Conservation (phyloP, 257 asterid species). For the Solanum verrucosum region DNA sequence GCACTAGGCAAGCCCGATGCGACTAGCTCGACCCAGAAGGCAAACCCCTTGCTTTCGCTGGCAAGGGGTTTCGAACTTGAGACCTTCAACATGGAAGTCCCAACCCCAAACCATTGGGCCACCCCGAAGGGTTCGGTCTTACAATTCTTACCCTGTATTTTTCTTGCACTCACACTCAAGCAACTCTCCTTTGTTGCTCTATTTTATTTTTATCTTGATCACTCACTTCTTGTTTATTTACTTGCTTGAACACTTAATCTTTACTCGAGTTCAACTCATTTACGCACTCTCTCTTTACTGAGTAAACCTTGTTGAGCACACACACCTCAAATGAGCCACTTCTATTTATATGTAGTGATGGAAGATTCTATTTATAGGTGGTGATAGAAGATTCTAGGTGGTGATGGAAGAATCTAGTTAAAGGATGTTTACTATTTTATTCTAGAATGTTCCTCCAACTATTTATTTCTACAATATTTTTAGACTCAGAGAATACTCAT, state of each 20-base stretch:
- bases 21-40: no score
- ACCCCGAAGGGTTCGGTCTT: no score
- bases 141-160: neutral
- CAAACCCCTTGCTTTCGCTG: no score
- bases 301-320: neutral
- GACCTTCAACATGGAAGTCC: no score
- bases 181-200: neutral
- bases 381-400: neutral
- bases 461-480: neutral
- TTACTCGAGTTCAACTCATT: neutral
- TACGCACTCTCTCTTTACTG: neutral
- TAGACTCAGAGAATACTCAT: neutral
- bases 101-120: no score
- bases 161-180: neutral
- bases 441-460: neutral
- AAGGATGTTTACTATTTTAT: neutral
- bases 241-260: neutral
- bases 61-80: no score
- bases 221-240: neutral
- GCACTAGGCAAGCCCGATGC: no score
- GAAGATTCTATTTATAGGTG: neutral
- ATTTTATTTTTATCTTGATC: no score
- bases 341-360: neutral
- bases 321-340: neutral
- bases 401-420: neutral